Evolutionary conservation across 495 filamentous ascomycete genomes (phyloP), one percentile per base, ranked within the genome.

Genomic region (Trichoderma gamsii): DNA sequence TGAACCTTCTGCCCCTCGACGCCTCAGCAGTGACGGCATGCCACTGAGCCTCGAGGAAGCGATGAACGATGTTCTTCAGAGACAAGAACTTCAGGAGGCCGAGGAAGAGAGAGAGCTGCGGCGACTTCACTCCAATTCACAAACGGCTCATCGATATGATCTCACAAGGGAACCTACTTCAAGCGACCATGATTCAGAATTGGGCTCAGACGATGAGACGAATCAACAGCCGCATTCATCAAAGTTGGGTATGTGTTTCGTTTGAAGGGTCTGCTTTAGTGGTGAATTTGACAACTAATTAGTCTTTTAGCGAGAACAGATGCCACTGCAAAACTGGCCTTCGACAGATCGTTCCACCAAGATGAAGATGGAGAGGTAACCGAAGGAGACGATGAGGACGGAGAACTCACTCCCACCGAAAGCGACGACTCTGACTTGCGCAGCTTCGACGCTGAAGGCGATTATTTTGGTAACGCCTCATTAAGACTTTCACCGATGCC

Each of bases 401-500:
- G 35, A 23, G 49, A 52, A 11, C 63, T 32, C 63, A 29, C 63
- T 44, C 63, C 63, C 63, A 13, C 11, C 32, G 35, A 43, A 23
- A 65, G 63, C 43, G 35, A 41, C 15, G 56, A 15, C 13, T 61
- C 56, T 13, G 56, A 61, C 25, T 61, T 11, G 13, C 65, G 65
- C 15, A 66, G 65, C 29, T 66, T 66, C 43, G 32, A 32, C 15
- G 41, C 65, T 12, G 65, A 66, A 25, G 44, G 65, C 21, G 65
- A 51, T 21, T 66, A 27, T 7, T 66, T 25, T n/a, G 65, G 44
- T 7, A 32, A 66, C 29, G 65, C 65, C 27, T 46, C 43, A 15
- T 46, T 66, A 7, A 46, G 41, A 16, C 51, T 38, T 5, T 66
- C 64, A 18, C 64, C 65, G 12, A 25, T 32, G 56, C 56, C 56